Percentiles rank a stretch among this genome's conserved stretches.
Evolutionary conservation across 2,329 filamentous ascomycete species (phyloP).

Genomic region (Sporothrix globosa): DNA sequence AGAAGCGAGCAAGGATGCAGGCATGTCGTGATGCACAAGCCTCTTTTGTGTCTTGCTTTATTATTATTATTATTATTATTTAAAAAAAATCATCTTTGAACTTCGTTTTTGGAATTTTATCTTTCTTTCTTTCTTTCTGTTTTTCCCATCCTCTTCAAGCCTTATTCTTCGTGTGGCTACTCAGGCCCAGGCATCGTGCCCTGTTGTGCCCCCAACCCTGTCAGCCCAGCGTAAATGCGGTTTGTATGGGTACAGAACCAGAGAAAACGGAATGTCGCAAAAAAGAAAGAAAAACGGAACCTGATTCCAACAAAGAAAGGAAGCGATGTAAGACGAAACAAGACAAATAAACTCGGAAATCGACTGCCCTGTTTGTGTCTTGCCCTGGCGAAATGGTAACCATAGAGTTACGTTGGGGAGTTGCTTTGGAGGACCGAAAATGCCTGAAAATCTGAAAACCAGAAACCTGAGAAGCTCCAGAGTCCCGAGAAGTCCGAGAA

Average conservation of each 20-base stretch:
- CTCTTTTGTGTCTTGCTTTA: neutral
- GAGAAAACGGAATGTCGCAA: neutral
- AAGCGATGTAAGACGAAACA: constrained; percentile 23
- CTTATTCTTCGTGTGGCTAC: neutral
- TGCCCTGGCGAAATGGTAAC: constrained; percentile 8
- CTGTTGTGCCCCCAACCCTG: constrained; percentile 20
- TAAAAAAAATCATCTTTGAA: too few species aligned
- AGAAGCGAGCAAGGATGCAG: neutral
- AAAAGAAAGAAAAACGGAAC: neutral
- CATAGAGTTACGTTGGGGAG: neutral
- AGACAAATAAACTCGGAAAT: constrained; percentile 27
- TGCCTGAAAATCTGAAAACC: neutral
- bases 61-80: neutral
- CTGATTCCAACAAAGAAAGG: neutral
- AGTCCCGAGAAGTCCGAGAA: neutral
- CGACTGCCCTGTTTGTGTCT: constrained; percentile 16
- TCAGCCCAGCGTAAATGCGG: constrained; percentile 27
- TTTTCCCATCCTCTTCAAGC: neutral
- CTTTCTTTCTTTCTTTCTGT: neutral
- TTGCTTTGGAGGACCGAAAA: neutral
- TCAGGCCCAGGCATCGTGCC: neutral
- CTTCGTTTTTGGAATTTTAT: too few species aligned
- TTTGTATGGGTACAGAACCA: constrained; percentile 25
- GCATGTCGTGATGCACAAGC: constrained; percentile 21
- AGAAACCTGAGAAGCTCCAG: too few species aligned